Evolutionary conservation across 768 basidiomycete species (phyloP).

Genomic region (Collybia mongolica): DNA sequence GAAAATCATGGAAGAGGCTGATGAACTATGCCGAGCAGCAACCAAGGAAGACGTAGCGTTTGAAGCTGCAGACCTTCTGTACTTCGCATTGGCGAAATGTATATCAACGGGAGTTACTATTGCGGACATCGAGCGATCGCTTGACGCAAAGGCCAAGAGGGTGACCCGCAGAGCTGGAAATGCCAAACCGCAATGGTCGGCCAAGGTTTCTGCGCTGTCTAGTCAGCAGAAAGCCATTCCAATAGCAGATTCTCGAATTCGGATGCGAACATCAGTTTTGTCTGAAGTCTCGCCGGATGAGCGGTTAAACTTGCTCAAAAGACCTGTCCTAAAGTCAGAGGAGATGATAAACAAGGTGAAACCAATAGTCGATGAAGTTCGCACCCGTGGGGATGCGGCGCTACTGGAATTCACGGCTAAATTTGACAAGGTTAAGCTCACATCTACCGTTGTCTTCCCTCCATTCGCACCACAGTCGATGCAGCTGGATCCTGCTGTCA

Average conservation of each 20-base stretch:
- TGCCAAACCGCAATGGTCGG: slow-evolving; percentile 81
- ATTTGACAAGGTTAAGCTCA: slow-evolving; percentile 81
- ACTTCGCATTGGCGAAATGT: slow-evolving; percentile 89
- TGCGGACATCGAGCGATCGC: slow-evolving; percentile 76
- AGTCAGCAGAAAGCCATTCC: slow-evolving; percentile 12
- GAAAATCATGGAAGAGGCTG: slow-evolving; percentile 98
- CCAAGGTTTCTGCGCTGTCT: slow-evolving; percentile 20
- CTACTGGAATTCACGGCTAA: slow-evolving; percentile 88
- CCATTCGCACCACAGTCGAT: slow-evolving; percentile 73
- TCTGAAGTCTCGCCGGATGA: slow-evolving; percentile 44
- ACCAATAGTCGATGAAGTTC: slow-evolving; percentile 90
- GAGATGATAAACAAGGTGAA: slow-evolving; percentile 93
- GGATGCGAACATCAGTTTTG: slow-evolving; percentile 76
- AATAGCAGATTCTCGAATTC: slow-evolving; percentile 49
- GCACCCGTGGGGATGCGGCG: slow-evolving; percentile 80
- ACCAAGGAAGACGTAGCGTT: slow-evolving; percentile 84
- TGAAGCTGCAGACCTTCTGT: slow-evolving; percentile 93
- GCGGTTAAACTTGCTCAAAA: slow-evolving; percentile 70
- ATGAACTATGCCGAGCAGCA: slow-evolving; percentile 87
- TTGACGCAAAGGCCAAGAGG: slow-evolving; percentile 85
- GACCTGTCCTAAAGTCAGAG: slow-evolving; percentile 85
- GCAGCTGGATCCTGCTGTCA: slow-evolving; percentile 60
- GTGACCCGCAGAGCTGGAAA: slow-evolving; percentile 87
- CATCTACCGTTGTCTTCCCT: slow-evolving; percentile 69
- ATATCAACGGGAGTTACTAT: slow-evolving; percentile 79